Conservation (phyloP, 257 asterid genomes). For the Ballota nigra region DNA sequence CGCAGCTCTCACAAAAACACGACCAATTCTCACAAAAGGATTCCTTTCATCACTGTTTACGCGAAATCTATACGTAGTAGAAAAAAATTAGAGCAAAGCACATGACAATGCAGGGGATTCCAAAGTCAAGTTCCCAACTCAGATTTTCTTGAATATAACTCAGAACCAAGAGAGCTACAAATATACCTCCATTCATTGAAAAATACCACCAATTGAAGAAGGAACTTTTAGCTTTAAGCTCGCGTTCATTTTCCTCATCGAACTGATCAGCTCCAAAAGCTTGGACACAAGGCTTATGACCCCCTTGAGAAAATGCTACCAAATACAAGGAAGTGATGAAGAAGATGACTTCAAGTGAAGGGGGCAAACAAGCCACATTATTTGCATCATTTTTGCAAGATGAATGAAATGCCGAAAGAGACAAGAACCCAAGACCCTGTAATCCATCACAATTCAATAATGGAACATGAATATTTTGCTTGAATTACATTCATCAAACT, state of each 20-base stretch:
- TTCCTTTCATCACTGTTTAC: constrained; percentile 3
- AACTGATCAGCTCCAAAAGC: constrained; percentile 42
- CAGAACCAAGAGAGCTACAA: neutral
- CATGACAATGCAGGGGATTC: constrained; percentile 51
- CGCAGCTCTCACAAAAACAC: constrained; percentile 28
- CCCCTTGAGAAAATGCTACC: constrained; percentile 42
- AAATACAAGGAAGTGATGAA: constrained; percentile 36
- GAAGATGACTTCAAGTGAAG: constrained; percentile 15
- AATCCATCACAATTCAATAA: neutral
- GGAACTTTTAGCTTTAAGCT: constrained; percentile 30
- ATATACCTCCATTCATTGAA: neutral
- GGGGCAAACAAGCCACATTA: constrained; percentile 40
- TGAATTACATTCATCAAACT: neutral
- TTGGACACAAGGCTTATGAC: constrained; percentile 25
- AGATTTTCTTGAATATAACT: constrained; percentile 43
- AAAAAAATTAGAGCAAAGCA: constrained; percentile 35
- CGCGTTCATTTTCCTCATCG: constrained; percentile 25
- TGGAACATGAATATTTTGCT: neutral
- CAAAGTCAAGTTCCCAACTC: constrained; percentile 66
- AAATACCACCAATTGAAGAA: constrained; percentile 37
- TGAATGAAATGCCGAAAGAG: constrained; percentile 28
- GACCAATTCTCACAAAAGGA: constrained; percentile 29
- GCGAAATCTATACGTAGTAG: constrained; percentile 43
- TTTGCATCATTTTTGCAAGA: constrained; percentile 7
- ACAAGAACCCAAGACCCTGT: constrained; percentile 27